Base-by-base conservation (phyloP, 768 basidiomycete species). In the Heimioporus sp. region DNA sequence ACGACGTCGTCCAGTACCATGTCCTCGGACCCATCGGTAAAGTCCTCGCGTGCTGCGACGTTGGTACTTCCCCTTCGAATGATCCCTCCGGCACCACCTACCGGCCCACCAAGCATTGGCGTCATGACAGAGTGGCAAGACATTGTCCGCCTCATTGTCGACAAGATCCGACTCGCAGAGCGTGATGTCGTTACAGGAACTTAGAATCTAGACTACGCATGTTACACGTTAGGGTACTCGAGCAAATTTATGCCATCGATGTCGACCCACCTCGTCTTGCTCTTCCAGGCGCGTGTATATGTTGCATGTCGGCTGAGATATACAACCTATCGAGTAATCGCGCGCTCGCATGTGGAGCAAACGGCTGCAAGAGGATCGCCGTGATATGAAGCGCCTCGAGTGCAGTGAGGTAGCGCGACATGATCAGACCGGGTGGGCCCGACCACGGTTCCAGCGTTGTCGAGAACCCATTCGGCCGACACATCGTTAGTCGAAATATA, bases 111-210 rank as follows among this genome's bases (percentile, higher is more conserved):
- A 94, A 93, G 94, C 7, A 57, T 90, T 0, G 96, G 96, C 12
- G 96, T 95, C 2, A 98, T 98, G 96, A 87, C 88, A 2, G 95
- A 98, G 61, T 98, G 96, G 96, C 77, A 73, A 42, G 93, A 98
- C 44, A 90, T 98, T 32, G 88, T 92, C 19, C 67, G 79, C 46
- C 76, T 87, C 32, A 88, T 89, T 8, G 85, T 85, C 6, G 77
- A 84, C 45, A 66, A 54, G 38, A 87, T 85, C 61, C 56, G 62
- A 43, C 50, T 71, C 24, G 6, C 1, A 7, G 7, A 5, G 21
- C 21, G 21, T 24, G 21, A 24, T 24, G 21, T 24, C 21, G 21
- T 24, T 24, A 24, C 21, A 24, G 7, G 7, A 1, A 28, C 24
- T 24, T 24, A 24, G 21, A 24, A 24, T 24, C 21, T 24, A 24